A percentile compares a stretch with the other conserved stretches of the same genome.
These are phyloP conservation scores for Sergeia podlipaevii DNA, from an alignment of 208 protist species.

Conservation along the genomic window DNA sequence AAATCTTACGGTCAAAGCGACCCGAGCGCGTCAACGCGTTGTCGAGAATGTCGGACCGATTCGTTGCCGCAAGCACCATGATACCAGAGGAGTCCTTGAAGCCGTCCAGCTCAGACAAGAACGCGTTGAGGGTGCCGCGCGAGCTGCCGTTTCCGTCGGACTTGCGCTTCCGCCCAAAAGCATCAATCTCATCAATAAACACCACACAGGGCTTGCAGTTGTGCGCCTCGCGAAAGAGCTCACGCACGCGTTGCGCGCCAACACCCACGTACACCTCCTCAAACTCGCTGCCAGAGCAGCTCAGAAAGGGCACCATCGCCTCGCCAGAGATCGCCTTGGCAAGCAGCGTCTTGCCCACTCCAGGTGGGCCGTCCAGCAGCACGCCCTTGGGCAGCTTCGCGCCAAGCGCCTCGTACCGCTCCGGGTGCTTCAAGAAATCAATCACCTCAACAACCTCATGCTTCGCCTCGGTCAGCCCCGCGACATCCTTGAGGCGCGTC, in stretches of 20 bases:
- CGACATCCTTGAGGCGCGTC: conserved; percentile 75
- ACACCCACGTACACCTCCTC: conserved; percentile 98
- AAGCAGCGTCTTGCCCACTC: conserved; percentile 94
- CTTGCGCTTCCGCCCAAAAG: conserved; percentile 85
- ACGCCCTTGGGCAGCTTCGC: conserved; percentile 96
- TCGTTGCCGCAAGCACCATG: conserved; percentile 98
- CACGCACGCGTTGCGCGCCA: conserved; percentile 91
- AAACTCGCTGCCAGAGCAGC: conserved; percentile 92
- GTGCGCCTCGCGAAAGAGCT: conserved; percentile 92
- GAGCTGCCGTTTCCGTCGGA: conserved; percentile 60
- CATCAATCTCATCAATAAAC: conserved; percentile 98
- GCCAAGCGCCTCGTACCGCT: conserved; percentile 91
- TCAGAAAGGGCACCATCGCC: conserved; percentile 95
- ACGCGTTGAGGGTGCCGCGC: conserved; percentile 96
- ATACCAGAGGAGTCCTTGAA: conserved; percentile 92
- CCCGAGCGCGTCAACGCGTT: conserved; percentile 96
- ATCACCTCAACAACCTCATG: conserved; percentile 92
- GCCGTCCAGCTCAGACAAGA: conserved; percentile 98
- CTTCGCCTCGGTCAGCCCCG: conserved; percentile 83
- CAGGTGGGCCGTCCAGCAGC: conserved; percentile 94
- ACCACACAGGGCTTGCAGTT: conserved; percentile 95
- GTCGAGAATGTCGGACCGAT: conserved; percentile 97
- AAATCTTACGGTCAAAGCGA: conserved; percentile 90
- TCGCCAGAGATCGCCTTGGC: conserved; percentile 87
- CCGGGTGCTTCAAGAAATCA: conserved; percentile 93